phyloP scores from a whole-genome alignment of 2,329 filamentous ascomycete species.

The Phaeosphaeria sp. region DNA sequence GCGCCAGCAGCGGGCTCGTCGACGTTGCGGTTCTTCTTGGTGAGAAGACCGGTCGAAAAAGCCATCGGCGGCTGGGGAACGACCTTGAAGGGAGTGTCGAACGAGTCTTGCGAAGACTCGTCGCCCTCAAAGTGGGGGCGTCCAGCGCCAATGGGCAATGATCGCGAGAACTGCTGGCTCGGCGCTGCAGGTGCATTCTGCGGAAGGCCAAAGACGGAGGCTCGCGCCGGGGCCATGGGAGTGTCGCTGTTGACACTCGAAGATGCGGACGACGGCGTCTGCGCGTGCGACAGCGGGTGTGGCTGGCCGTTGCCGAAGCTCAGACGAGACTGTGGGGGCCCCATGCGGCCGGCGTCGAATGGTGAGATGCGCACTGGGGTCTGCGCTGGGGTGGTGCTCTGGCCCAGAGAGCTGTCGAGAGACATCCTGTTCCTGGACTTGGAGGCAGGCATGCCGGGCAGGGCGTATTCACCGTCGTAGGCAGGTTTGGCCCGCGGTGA shows the following conservation, averaged over 20 bases:
- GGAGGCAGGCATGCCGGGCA: conserved; percentile 61
- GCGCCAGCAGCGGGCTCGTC: conserved; percentile 65
- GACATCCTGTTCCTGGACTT: conserved; percentile 75
- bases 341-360: conserved; percentile 39
- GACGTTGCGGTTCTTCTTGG: conserved; percentile 83
- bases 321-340: conserved; percentile 29
- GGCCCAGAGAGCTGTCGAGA: conserved; percentile 77
- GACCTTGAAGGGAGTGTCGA: conserved; percentile 81
- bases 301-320: conserved; percentile 48
- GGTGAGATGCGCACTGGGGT: conserved; percentile 57
- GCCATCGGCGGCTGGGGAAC: conserved; percentile 77
- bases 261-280: conserved; percentile 85
- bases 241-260: conserved; percentile 74
- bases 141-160: conserved; percentile 71
- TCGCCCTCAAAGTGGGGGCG: conserved; percentile 59
- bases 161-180: conserved; percentile 69
- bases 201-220: conserved; percentile 29
- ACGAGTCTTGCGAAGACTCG: conserved; percentile 58
- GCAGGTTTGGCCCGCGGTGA: conserved; percentile 48
- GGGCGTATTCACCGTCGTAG: conserved; percentile 58
- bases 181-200: conserved; percentile 19
- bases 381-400: conserved; percentile 70
- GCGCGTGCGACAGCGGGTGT: conserved; percentile 84
- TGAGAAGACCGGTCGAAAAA: conserved; percentile 86
- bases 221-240: conserved; percentile 51